Conservation (phyloP, 2,329 filamentous ascomycete genomes). For the Diplodia sapinea region DNA sequence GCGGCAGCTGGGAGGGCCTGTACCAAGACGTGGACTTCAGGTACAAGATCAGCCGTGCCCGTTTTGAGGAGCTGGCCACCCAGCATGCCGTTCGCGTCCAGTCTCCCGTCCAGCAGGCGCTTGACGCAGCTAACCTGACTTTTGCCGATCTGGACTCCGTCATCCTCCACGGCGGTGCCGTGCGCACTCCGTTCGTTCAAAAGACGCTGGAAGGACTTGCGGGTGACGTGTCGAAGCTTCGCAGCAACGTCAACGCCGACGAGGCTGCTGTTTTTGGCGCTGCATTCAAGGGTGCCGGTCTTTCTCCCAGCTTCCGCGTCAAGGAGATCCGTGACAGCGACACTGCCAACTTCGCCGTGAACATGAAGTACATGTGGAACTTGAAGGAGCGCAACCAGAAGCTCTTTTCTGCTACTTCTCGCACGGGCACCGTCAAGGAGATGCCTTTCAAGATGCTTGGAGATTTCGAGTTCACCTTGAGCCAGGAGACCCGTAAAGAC, state of each 20-base stretch:
- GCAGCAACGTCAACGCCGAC: conserved; percentile 94
- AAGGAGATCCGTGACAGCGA: conserved; percentile 94
- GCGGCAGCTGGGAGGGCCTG: conserved; percentile 82
- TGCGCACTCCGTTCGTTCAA: conserved; percentile 93
- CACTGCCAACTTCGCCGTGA: conserved; percentile 72
- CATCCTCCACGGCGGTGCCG: conserved; percentile 89
- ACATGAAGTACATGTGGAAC: conserved; percentile 73
- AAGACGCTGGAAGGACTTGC: conserved; percentile 79
- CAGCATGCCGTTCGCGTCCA: conserved; percentile 71
- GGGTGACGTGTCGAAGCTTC: conserved; percentile 77
- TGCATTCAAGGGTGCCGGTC: conserved; percentile 87
- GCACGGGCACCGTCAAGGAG: conserved; percentile 79
- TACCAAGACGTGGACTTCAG: conserved; percentile 93
- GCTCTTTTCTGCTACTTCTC: conserved; percentile 79
- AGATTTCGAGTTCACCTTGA: conserved; percentile 81
- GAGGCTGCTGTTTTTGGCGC: conserved; percentile 96
- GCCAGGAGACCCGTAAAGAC: conserved; percentile 67
- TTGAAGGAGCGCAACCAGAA: conserved; percentile 76
- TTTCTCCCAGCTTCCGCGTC: conserved; percentile 95
- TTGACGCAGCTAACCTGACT: conserved; percentile 74
- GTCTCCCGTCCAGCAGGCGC: conserved; percentile 72
- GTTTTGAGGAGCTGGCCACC: conserved; percentile 80
- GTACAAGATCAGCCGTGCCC: conserved; percentile 80
- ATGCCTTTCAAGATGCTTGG: conserved; percentile 80
- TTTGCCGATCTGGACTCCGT: conserved; percentile 82